Conservation (phyloP, 2,329 filamentous ascomycete genomes). For the Penicillium digitatum region DNA sequence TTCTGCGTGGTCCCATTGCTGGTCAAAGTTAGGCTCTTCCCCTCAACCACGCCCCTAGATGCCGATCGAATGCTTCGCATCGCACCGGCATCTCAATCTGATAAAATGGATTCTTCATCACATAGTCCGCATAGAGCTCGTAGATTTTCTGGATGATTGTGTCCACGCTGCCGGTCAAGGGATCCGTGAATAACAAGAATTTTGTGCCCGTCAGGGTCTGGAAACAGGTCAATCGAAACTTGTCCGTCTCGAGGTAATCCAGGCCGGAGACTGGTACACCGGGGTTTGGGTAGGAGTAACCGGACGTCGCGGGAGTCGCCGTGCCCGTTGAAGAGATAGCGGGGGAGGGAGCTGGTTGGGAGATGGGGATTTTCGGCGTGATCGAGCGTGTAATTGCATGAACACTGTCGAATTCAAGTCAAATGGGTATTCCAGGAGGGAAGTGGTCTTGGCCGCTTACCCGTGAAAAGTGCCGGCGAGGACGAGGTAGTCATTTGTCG, state of each 20-base stretch:
- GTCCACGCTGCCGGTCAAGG: slow-evolving; percentile 79
- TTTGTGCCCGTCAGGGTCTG: slow-evolving; percentile 91
- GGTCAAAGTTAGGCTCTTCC: slow-evolving; percentile 44
- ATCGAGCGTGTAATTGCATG: slow-evolving; percentile 61
- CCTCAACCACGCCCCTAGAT: slow-evolving; percentile 74
- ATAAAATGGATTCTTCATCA: slow-evolving; percentile 99
- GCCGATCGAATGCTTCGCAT: slow-evolving; percentile 91
- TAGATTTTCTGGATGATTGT: slow-evolving; percentile 79
- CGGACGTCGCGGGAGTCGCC: slow-evolving; percentile 18
- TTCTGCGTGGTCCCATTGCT: not conserved
- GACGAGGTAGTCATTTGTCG: slow-evolving; percentile 93
- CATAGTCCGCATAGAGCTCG: slow-evolving; percentile 91
- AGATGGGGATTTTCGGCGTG: slow-evolving; percentile 41
- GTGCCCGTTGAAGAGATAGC: slow-evolving; percentile 20
- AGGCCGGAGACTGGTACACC: slow-evolving; percentile 58
- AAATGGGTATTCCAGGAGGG: not conserved
- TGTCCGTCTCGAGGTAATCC: slow-evolving; percentile 88
- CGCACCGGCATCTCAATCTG: slow-evolving; percentile 95
- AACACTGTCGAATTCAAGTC: slow-evolving; percentile 44
- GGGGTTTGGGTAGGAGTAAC: slow-evolving; percentile 32
- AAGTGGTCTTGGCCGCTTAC: slow-evolving; percentile 45
- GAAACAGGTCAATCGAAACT: slow-evolving; percentile 95
- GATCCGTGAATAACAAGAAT: slow-evolving; percentile 92
- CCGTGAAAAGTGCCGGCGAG: slow-evolving; percentile 96
- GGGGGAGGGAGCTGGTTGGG: slow-evolving; percentile 31